These are phyloP conservation scores for Adansonia grandidieri DNA, from an alignment of 441 rosid genomes.

Conservation along the genomic window DNA sequence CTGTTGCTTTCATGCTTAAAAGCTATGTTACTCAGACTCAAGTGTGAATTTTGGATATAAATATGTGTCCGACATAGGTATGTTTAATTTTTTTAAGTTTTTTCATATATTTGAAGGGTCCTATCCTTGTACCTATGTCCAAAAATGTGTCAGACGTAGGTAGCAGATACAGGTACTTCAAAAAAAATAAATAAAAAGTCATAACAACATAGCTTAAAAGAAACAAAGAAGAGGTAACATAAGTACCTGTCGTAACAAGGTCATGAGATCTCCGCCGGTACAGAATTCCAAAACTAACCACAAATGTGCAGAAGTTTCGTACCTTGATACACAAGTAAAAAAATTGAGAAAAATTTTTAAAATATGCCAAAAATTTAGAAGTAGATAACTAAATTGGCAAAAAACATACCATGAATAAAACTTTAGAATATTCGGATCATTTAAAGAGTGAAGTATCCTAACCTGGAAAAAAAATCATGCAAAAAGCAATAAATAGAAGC, in stretches of 20 bases:
- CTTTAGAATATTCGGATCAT: slow-evolving; percentile 77
- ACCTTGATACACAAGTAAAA: slow-evolving; percentile 46
- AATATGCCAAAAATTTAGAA: neutral
- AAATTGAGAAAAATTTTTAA: neutral
- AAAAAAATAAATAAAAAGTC: too few species aligned
- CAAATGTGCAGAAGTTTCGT: slow-evolving; percentile 95
- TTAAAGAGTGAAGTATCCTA: slow-evolving; percentile 80
- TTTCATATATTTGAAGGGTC: too few species aligned
- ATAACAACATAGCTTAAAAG: neutral
- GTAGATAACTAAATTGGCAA: neutral
- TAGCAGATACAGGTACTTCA: too few species aligned
- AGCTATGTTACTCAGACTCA: neutral
- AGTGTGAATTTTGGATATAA: too few species aligned
- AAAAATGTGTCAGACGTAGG: too few species aligned
- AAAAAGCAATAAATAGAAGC: neutral
- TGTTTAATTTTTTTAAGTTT: too few species aligned
- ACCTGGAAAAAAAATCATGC: slow-evolving; percentile 56
- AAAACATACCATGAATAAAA: slow-evolving; percentile 79
- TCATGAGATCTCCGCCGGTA: slow-evolving; percentile 92
- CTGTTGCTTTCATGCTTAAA: neutral
- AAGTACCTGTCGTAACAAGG: slow-evolving; percentile 84
- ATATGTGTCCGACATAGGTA: too few species aligned
- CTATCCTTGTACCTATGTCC: too few species aligned
- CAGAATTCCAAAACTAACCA: slow-evolving; percentile 97
- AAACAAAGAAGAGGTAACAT: neutral